Percentiles rank a stretch among this genome's conserved stretches.
phyloP scores from a whole-genome alignment of 306 rosid genomes.

The Astragalus membranaceus region DNA sequence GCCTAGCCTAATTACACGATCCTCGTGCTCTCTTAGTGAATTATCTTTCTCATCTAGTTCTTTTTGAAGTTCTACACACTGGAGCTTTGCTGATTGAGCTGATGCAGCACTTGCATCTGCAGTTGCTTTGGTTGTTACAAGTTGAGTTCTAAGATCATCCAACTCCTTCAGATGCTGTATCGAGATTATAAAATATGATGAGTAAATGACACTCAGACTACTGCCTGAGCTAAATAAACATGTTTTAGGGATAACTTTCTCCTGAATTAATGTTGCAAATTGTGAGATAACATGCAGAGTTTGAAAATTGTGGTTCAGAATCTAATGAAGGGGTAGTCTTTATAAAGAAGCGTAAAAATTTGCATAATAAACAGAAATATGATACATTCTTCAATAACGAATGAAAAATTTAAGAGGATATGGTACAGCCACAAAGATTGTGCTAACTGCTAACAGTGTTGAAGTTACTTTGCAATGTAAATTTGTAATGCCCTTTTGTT shows the following conservation, averaged over 20 bases:
- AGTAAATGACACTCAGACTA: not conserved
- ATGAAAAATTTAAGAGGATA: not conserved
- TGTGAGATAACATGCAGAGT: not conserved
- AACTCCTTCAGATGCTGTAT: conserved; percentile 70
- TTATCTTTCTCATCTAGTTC: conserved; percentile 68
- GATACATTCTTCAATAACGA: not conserved
- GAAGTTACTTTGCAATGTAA: not conserved
- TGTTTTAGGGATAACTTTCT: not conserved
- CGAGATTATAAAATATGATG: conserved; percentile 6
- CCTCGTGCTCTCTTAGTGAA: conserved; percentile 72
- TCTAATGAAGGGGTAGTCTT: not conserved
- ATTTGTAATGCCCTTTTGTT: not conserved
- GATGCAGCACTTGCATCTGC: conserved; percentile 87
- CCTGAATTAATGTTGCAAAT: not conserved
- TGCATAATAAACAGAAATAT: not conserved
- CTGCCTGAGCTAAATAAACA: not conserved
- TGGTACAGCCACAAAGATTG: not conserved
- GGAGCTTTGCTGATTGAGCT: conserved; percentile 70
- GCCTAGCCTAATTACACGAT: conserved; percentile 62
- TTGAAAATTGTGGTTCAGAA: not conserved
- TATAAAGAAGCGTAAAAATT: not conserved
- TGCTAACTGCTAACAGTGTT: not conserved
- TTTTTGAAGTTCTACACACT: conserved; percentile 61
- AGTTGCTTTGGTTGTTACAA: conserved; percentile 60
- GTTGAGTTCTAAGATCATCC: conserved; percentile 68